phyloP scores from a whole-genome alignment of 345 rosid species.

The Anastatica hierochuntica region DNA sequence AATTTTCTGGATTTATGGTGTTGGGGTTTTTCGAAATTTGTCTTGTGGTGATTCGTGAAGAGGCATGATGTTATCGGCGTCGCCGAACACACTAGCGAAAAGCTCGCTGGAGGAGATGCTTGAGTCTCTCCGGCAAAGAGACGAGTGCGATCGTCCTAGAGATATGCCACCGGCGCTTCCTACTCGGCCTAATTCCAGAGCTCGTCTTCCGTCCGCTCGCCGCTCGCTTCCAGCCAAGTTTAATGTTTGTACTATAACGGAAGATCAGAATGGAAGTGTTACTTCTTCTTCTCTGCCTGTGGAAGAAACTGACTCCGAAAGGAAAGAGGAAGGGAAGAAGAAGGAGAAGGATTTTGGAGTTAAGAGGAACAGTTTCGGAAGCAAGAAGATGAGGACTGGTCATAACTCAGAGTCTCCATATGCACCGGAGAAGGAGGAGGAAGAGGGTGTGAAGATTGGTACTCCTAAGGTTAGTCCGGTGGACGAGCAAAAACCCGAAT shows the following conservation, averaged over 20 bases:
- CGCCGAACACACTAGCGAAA: constrained; percentile 49
- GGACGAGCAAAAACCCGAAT: constrained; percentile 32
- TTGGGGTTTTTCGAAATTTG: constrained; percentile 5
- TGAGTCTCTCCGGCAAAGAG: constrained; percentile 60
- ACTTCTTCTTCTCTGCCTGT: constrained; percentile 10
- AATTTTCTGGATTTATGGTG: not conserved
- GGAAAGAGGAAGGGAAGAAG: constrained; percentile 52
- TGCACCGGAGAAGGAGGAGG: constrained; percentile 15
- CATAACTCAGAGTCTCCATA: constrained; percentile 58
- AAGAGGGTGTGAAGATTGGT: constrained; percentile 25
- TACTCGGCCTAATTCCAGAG: constrained; percentile 73
- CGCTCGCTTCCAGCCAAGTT: constrained; percentile 59
- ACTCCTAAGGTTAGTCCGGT: constrained; percentile 5
- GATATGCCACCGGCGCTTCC: constrained; percentile 94
- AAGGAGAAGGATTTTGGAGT: constrained; percentile 51
- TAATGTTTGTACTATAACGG: constrained; percentile 16
- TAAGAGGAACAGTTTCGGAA: constrained; percentile 58
- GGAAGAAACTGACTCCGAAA: constrained; percentile 20
- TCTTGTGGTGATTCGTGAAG: not conserved
- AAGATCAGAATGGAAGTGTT: constrained; percentile 21
- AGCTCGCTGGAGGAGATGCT: constrained; percentile 99
- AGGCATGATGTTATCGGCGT: constrained; percentile 68
- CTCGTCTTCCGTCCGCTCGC: constrained; percentile 71
- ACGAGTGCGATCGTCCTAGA: constrained; percentile 55
- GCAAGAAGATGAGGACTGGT: constrained; percentile 63